Base-by-base conservation (phyloP, 306 rosid species). In the Casuarina equisetifolia region DNA sequence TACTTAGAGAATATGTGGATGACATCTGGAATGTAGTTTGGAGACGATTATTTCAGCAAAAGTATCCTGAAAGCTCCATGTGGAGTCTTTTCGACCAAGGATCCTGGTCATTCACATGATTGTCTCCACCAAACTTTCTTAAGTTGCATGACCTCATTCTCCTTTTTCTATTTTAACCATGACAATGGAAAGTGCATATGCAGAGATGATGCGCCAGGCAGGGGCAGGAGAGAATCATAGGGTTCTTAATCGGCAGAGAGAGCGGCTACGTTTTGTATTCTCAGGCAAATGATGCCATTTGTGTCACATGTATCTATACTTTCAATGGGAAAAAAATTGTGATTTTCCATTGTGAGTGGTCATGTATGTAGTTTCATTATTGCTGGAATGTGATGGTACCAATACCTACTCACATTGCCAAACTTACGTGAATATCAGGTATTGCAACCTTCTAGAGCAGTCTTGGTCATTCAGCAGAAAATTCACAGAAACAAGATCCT, bases 171-270 rank as follows among this genome's bases (percentile, higher is more conserved):
- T 74, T 49, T 25, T 38, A 71, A 79, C 72, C 74, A 52, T 84
- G 69, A 86, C 54, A 5, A 42, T 78, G 17, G 16, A 40, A 52
- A 63, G 52, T 81, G 69, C 77, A 48, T 82, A 57, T 85, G 84
- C 97, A 94, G 98, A 91, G 85, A 88, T 90, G 86, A 85, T 80
- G 91, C 96, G 94, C 71, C 88, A 81, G 71, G 84, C 86, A 57
- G 94, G 91, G 68, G 78, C 79, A 59, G 97, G 97, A 85, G 89
- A 84, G 75, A 91, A 86, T 76, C 84, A 82, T 80, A 77, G 75
- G 71, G 82, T 77, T 72, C 75, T 84, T 78, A 85, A 76, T 58
- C 82, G 79, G 66, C 85, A 75, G 82, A 82, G 82, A 51, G 83
- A 82, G 42, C 43, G 61, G 73, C 75, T 74, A 17, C 50, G 58